A percentile compares a stretch with the other conserved stretches of the same genome.
These are phyloP conservation scores for Thalassia testudinum DNA, from an alignment of 116 monocot species.

Conservation along the genomic window DNA sequence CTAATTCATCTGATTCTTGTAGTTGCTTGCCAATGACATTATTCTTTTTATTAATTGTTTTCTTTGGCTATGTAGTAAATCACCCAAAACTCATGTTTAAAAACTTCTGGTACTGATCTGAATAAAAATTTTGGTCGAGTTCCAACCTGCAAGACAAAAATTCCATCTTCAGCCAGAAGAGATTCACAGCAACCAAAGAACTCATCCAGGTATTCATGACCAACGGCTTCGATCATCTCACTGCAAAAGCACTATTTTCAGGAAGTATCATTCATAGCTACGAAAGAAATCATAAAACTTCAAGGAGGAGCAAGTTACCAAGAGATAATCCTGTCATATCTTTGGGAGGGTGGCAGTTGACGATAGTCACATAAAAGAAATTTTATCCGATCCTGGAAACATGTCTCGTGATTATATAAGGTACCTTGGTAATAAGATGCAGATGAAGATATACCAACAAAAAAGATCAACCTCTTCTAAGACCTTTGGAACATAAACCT, in stretches of 20 bases:
- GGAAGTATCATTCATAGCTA: no score
- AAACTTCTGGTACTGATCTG: not conserved
- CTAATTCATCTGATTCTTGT: no score
- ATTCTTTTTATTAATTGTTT: no score
- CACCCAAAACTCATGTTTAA: no score
- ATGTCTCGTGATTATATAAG: no score
- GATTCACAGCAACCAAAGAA: constrained; percentile 88
- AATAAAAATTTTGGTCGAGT: not conserved
- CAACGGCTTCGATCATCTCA: constrained; percentile 96
- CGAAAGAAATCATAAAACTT: not conserved
- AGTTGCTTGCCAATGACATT: no score
- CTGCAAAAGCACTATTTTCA: constrained; percentile 15
- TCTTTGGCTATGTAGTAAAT: no score
- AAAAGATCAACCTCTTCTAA: no score
- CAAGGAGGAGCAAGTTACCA: constrained; percentile 21
- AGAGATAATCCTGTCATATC: constrained; percentile 76
- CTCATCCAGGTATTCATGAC: constrained; percentile 95
- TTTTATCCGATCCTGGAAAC: constrained; percentile 33
- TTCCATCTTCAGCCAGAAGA: constrained; percentile 59
- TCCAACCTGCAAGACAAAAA: constrained; percentile 81
- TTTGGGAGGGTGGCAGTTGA: constrained; percentile 29
- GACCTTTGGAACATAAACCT: no score
- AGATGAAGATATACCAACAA: no score
- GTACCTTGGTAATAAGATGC: no score
- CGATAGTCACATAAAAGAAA: constrained; percentile 76